Evolutionary conservation across 805 yeast species (phyloP), one percentile per base, ranked within the genome.

Genomic region (Ascoidea rubescens): DNA sequence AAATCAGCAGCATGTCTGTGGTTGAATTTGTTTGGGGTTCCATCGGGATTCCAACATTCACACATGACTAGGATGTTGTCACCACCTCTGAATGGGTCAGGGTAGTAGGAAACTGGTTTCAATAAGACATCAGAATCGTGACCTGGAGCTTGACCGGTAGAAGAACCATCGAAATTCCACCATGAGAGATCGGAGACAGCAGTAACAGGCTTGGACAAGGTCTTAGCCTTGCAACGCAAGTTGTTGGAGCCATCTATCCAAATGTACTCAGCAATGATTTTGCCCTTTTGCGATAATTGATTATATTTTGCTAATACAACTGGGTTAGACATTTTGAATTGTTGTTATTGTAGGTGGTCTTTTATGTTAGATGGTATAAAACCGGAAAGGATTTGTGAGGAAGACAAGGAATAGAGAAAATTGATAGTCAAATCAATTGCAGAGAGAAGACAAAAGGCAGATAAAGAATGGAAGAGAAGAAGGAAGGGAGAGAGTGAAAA

Each of bases 111-210:
- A 59, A 80, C 95, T n/a, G 99, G 99, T 71, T 96, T 84, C 65
- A 93, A 76, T 70, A 88, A 89, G 57, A 93, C 80, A 68, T 93
- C 99, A 48, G 97, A 89, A 75, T 93, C 90, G 70, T 86, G 82
- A 62, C 99, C 99, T 64, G 97, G 97, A 53, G 99, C 98, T 77
- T 93, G 99, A 61, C 85, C 89, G 51, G 99, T 93, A 42, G 98
- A 90, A 47, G 98, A 90, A 71, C 99, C 99, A 70, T 93, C 99
- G 64, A 93, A 93, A 78, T 93, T 93, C 99, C 99, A 93, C 72
- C 91, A 96, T 60, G 98, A 97, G 62, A 93, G 77, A 66, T 93
- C 95, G 56, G 85, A 91, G 52, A 88, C 73, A 44, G 84, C 74
- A 48, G 78, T 65, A 52, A 93, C 84, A 64, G 71, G 75, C 71